Percentiles rank a stretch among this genome's conserved stretches.
Conservation (phyloP, 306 rosid species). For the Notholithocarpus densiflorus region DNA sequence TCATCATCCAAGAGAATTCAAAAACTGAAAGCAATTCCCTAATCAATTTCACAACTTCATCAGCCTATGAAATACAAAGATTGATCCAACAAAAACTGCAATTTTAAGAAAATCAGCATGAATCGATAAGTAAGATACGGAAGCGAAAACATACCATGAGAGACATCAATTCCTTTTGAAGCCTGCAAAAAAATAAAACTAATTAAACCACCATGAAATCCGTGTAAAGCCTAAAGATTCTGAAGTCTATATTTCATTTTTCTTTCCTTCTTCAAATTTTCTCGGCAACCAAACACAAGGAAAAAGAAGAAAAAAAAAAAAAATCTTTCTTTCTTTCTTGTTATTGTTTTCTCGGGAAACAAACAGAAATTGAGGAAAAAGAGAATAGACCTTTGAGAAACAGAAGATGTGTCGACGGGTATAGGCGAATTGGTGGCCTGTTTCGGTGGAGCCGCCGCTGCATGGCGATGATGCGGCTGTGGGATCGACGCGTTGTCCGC, state of each 20-base stretch:
- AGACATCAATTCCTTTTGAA: slow-evolving; percentile 97
- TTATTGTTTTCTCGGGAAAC: slow-evolving; percentile 4
- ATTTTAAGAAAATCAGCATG: background rate
- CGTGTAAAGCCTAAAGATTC: background rate
- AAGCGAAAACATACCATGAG: slow-evolving; percentile 64
- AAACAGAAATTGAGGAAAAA: slow-evolving; percentile 18
- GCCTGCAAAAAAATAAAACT: slow-evolving; percentile 43
- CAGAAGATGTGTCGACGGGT: slow-evolving; percentile 67
- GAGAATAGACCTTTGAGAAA: slow-evolving; percentile 57
- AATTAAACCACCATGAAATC: slow-evolving; percentile 25
- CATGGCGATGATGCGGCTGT: slow-evolving; percentile 39
- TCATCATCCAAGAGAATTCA: background rate
- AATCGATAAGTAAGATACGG: background rate
- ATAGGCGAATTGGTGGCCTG: slow-evolving; percentile 44
- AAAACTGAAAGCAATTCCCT: no score
- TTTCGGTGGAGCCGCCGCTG: slow-evolving; percentile 37
- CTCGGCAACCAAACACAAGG: background rate
- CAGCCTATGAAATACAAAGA: background rate
- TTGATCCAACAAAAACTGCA: background rate
- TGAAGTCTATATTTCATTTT: background rate
- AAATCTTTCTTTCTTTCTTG: background rate
- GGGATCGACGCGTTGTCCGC: slow-evolving; percentile 52
- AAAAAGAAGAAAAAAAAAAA: background rate
- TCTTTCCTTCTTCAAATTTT: background rate
- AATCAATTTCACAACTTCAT: background rate